These are phyloP conservation scores for Hypoxylon fragiforme DNA, from an alignment of 495 filamentous ascomycete genomes.

Conservation along the genomic window DNA sequence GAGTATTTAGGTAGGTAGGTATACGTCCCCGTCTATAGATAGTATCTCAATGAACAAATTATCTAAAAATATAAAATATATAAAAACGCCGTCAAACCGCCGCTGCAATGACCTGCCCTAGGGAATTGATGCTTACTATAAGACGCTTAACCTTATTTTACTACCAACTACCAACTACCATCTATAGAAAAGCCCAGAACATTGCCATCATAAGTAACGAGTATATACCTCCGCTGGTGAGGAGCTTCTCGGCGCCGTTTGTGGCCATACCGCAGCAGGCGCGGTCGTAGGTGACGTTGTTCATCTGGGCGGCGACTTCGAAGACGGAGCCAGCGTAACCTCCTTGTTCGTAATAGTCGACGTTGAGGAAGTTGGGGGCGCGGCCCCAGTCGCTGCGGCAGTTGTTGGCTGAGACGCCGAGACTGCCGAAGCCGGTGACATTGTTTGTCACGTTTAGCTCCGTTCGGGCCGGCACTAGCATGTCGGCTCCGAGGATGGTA, in stretches of 20 bases:
- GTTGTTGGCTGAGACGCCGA: conserved; percentile 67
- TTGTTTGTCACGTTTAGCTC: conserved; percentile 71
- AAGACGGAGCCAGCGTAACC: conserved; percentile 78
- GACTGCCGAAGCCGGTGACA: conserved; percentile 64
- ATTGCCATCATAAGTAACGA: conserved; percentile 5
- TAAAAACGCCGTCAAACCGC: conserved; percentile 25
- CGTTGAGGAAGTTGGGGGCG: conserved; percentile 82
- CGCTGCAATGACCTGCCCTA: no score
- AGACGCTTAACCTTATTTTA: no score
- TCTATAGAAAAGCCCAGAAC: conserved; percentile 24
- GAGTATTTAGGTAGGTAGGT: no score
- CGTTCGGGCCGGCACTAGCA: conserved; percentile 78
- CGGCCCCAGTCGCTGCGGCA: conserved; percentile 72
- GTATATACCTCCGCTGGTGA: conserved; percentile 6
- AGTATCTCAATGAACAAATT: no score
- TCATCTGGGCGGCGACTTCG: conserved; percentile 81
- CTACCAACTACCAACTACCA: no score
- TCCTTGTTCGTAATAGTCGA: conserved; percentile 85
- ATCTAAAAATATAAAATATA: no score
- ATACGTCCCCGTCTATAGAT: no score
- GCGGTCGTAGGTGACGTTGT: conserved; percentile 79
- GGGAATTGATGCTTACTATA: no score
- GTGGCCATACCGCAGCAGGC: conserved; percentile 66
- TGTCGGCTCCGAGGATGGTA: conserved; percentile 56
- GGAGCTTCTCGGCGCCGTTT: conserved; percentile 28